Evolutionary conservation across 1,284 basidiomycete genomes (phyloP), one percentile per base, ranked within the genome.

Genomic region (Marasmius oreades): DNA sequence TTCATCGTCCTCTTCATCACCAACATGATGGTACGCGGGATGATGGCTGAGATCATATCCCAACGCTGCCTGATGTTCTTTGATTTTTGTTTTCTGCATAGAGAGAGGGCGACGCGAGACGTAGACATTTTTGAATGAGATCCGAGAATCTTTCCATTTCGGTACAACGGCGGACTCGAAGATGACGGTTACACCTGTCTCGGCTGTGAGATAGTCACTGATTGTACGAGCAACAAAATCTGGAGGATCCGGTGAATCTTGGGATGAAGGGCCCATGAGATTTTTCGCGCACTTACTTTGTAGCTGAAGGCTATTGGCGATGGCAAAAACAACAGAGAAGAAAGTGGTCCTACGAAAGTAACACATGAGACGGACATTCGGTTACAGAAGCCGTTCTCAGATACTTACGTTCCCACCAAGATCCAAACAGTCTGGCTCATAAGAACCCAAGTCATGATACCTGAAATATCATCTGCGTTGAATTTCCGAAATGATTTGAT

Each of bases 151-250:
- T 59, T 93, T 93, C 94, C 96, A 98, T 69, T 95, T 95, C 2
- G 96, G 96, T 4, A 99, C 95, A 63, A 99, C 95, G 26, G 97
- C 97, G 6, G 92, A 95, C 72, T 98, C 96, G 69, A 98, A 99
- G 52, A 97, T 92, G 63, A 99, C 90, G 3, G 88, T 95, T 45
- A 97, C 87, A 0, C 97, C 97, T 0, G 95, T 97, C 69, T 95
- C 90, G 0, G 87, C 80, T 1, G 97, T 98, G 53, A 99, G 77
- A 68, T 98, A 96, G 70, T 95, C 88, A 59, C 95, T 96, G 48
- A 99, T 88, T 44, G 85, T 88, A 46, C 88, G 83, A 5, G 95
- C 97, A 44, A 99, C 83, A 67, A 90, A 92, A 68, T 92, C 94
- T 93, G 59, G 53, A 22, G 61, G 22, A 26, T 12, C 45, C 2